phyloP scores from a whole-genome alignment of 306 rosid genomes.

The Glycine latifolia region DNA sequence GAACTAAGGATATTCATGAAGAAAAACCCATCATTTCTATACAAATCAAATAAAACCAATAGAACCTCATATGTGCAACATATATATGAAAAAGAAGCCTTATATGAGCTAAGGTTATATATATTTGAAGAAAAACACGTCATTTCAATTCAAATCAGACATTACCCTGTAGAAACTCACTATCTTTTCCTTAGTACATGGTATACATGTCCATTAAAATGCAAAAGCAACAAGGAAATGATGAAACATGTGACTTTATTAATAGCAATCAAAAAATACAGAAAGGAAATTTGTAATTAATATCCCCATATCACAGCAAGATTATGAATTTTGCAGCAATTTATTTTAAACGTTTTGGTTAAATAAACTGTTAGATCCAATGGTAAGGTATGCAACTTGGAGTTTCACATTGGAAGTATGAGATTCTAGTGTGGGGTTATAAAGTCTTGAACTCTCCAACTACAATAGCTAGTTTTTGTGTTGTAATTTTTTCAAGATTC shows the following conservation, averaged over 20 bases:
- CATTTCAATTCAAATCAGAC: neutral
- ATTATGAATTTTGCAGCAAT: conserved; percentile 43
- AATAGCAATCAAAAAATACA: conserved; percentile 28
- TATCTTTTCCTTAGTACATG: neutral
- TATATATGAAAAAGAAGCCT: too few species aligned
- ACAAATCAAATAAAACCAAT: too few species aligned
- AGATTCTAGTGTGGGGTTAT: too few species aligned
- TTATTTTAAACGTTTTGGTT: conserved; percentile 36
- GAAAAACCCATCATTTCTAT: neutral
- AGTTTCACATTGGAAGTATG: too few species aligned
- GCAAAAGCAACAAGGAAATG: neutral
- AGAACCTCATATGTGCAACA: too few species aligned
- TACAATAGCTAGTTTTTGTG: too few species aligned
- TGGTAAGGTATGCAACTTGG: too few species aligned
- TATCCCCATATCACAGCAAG: conserved; percentile 34
- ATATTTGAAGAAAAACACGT: too few species aligned
- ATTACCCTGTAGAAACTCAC: neutral
- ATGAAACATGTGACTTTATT: neutral
- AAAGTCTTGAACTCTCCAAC: too few species aligned
- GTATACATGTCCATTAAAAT: conserved; percentile 7
- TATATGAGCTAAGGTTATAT: too few species aligned
- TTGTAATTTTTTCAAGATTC: too few species aligned
- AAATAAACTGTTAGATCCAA: neutral
- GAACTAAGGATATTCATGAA: neutral
- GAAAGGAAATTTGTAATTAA: neutral